Conservation (phyloP, 2,329 filamentous ascomycete genomes). For the Calonectria crousiana region DNA sequence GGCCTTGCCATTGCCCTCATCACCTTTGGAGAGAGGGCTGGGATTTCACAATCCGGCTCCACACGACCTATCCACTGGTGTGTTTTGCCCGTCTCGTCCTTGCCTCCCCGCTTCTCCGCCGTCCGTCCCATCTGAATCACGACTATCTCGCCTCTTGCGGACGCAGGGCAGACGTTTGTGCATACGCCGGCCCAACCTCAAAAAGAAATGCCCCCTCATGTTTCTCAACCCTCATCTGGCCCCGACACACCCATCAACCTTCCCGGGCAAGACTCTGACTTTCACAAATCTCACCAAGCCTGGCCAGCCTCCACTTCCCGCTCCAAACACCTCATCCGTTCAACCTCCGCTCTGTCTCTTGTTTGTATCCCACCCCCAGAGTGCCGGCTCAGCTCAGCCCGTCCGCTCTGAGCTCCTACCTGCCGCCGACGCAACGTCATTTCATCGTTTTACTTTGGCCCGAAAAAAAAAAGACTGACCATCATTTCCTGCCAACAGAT, state of each 20-base stretch:
- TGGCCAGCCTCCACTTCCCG: slow-evolving; percentile 40
- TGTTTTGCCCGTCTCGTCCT: slow-evolving; percentile 35
- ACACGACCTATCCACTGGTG: slow-evolving; percentile 34
- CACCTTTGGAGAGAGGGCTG: slow-evolving; percentile 37
- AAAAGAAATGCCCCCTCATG: slow-evolving; percentile 51
- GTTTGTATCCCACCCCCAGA: slow-evolving; percentile 35
- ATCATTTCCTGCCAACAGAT: slow-evolving; percentile 30
- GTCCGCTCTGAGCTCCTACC: slow-evolving; percentile 25
- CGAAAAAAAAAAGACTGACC: slow-evolving; percentile 33
- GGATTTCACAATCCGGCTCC: slow-evolving; percentile 37
- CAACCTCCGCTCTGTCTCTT: slow-evolving; percentile 35
- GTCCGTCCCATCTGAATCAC: slow-evolving; percentile 40
- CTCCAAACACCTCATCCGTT: slow-evolving; percentile 34
- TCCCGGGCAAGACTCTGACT: slow-evolving; percentile 45
- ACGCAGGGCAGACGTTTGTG: slow-evolving; percentile 44
- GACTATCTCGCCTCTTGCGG: slow-evolving; percentile 43
- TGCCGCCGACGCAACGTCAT: slow-evolving; percentile 23
- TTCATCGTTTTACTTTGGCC: slow-evolving; percentile 19
- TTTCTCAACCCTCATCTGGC: slow-evolving; percentile 43
- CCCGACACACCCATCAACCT: slow-evolving; percentile 39
- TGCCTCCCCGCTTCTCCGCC: slow-evolving; percentile 33
- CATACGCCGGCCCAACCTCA: slow-evolving; percentile 47
- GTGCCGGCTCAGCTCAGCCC: slow-evolving; percentile 19
- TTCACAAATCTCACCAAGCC: slow-evolving; percentile 43
- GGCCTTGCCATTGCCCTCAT: slow-evolving; percentile 21